Percentiles rank a stretch among this genome's conserved stretches.
These are phyloP conservation scores for Rhizopogon vesiculosus DNA, from an alignment of 768 basidiomycete species.

Conservation along the genomic window DNA sequence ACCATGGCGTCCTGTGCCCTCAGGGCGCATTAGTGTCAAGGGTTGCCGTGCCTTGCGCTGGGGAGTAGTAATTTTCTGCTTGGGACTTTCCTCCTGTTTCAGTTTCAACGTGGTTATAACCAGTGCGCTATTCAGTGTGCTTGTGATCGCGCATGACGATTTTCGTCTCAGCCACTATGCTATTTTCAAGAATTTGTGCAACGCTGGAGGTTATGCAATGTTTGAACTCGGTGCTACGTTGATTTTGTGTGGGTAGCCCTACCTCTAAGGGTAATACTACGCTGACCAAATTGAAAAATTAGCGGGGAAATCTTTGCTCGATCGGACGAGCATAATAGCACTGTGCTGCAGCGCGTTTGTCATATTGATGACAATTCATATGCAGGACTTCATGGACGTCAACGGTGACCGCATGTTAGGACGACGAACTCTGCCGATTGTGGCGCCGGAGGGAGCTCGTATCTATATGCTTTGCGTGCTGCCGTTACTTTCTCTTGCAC, in stretches of 20 bases:
- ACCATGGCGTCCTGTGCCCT: slow-evolving; percentile 34
- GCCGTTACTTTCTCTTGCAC: slow-evolving; percentile 10
- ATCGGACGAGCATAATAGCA: slow-evolving; percentile 13
- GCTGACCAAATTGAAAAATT: neutral
- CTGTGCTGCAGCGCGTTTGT: slow-evolving; percentile 24
- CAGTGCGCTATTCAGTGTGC: slow-evolving; percentile 18
- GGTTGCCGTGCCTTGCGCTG: slow-evolving; percentile 26
- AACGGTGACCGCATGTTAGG: slow-evolving; percentile 25
- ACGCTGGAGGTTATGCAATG: slow-evolving; percentile 27
- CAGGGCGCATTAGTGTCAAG: slow-evolving; percentile 23
- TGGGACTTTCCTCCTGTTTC: slow-evolving; percentile 18
- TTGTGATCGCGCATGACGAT: slow-evolving; percentile 27
- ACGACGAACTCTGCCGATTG: slow-evolving; percentile 26
- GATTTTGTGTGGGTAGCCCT: slow-evolving; percentile 16
- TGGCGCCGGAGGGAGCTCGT: slow-evolving; percentile 12
- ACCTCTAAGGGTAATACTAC: neutral
- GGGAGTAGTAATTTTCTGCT: slow-evolving; percentile 23
- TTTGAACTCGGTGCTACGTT: slow-evolving; percentile 33
- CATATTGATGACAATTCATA: slow-evolving; percentile 33
- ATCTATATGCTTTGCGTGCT: slow-evolving; percentile 9
- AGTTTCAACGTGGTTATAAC: slow-evolving; percentile 10
- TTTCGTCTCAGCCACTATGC: slow-evolving; percentile 19
- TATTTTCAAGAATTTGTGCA: slow-evolving; percentile 26
- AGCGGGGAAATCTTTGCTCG: slow-evolving; percentile 1
- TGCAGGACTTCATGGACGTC: slow-evolving; percentile 31